These are phyloP conservation scores for Kickxella alabastrina DNA, from an alignment of 192 early-diverging fungal genomes.

Conservation along the genomic window DNA sequence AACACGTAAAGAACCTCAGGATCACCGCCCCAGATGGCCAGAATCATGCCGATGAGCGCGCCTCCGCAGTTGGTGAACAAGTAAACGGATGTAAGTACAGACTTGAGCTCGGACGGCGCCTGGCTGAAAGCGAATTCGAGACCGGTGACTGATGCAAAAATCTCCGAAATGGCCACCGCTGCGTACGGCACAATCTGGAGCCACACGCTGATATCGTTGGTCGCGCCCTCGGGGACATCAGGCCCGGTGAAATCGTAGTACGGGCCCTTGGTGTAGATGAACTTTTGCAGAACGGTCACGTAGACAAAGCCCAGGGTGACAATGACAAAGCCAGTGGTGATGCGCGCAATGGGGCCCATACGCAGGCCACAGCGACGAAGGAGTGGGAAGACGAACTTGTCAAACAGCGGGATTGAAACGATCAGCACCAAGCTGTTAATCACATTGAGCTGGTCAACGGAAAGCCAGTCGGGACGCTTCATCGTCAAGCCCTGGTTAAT, in stretches of 20 bases:
- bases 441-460: slow-evolving; percentile 50
- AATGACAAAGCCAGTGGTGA: slow-evolving; percentile 52
- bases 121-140: slow-evolving; percentile 57
- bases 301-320: slow-evolving; percentile 43
- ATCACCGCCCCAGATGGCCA: slow-evolving; percentile 45
- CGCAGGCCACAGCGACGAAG: slow-evolving; percentile 44
- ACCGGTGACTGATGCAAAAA: slow-evolving; percentile 54
- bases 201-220: slow-evolving; percentile 51
- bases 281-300: slow-evolving; percentile 47
- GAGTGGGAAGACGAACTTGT: slow-evolving; percentile 42
- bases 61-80: slow-evolving; percentile 52
- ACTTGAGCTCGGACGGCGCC: slow-evolving; percentile 53
- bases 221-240: slow-evolving; percentile 11
- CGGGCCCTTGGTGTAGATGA: slow-evolving; percentile 47
- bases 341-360: slow-evolving; percentile 50
- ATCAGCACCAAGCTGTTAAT: slow-evolving; percentile 45
- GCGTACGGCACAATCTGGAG: slow-evolving; percentile 51
- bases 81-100: slow-evolving; percentile 48
- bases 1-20: slow-evolving; percentile 59
- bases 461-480: slow-evolving; percentile 34
- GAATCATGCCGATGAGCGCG: slow-evolving; percentile 44
- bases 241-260: slow-evolving; percentile 29
- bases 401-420: slow-evolving; percentile 51
- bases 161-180: slow-evolving; percentile 51
- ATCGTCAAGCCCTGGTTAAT: slow-evolving; percentile 54